These are phyloP conservation scores for Spathaspora passalidarum DNA, from an alignment of 805 yeast genomes.

Conservation along the genomic window DNA sequence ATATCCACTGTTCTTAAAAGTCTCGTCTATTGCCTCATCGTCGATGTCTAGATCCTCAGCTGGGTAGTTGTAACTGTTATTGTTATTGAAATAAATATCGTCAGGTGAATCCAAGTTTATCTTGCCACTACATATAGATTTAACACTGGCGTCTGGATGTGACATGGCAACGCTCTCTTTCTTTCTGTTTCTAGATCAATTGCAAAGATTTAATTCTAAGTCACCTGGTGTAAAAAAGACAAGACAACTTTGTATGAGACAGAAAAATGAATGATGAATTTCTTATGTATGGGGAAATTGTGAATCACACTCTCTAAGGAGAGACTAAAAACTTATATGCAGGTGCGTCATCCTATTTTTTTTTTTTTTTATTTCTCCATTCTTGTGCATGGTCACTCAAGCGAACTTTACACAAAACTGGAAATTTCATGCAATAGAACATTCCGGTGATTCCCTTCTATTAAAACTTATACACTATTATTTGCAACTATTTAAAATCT, in stretches of 20 bases:
- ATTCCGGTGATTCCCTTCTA: no score
- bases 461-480: no score
- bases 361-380: no score
- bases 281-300: no score
- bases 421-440: background rate
- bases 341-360: background rate
- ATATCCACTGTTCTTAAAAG: background rate
- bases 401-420: no score
- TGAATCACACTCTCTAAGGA: no score
- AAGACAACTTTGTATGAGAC: no score
- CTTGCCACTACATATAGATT: conserved; percentile 36
- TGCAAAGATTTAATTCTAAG: no score
- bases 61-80: background rate
- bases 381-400: no score
- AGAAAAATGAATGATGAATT: no score
- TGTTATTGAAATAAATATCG: conserved; percentile 12
- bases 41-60: background rate
- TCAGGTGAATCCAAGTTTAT: conserved; percentile 25
- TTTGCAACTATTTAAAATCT: background rate
- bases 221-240: no score
- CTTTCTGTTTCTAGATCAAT: no score
- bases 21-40: background rate
- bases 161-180: conserved; percentile 35
- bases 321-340: background rate
- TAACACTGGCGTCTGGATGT: conserved; percentile 42